Evolutionary conservation across 257 asterid species (phyloP).

Genomic region (Plectranthus barbatus): DNA sequence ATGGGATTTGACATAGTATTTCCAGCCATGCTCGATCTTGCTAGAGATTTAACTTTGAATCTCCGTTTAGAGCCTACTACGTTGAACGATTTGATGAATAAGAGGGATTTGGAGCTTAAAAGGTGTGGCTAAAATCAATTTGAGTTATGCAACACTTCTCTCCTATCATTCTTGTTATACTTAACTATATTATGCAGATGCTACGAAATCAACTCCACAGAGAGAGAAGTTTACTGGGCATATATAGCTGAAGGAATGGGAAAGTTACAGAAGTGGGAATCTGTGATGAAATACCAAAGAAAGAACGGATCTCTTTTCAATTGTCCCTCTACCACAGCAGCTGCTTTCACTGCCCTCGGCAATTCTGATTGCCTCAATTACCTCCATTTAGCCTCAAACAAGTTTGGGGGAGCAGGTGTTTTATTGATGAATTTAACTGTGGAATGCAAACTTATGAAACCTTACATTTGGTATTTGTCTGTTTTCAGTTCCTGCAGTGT

Average conservation of each 20-base stretch:
- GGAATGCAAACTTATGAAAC: not conserved
- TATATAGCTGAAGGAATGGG: conserved; percentile 70
- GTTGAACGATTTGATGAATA: conserved; percentile 29
- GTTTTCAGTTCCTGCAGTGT: conserved; percentile 61
- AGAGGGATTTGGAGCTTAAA: conserved; percentile 58
- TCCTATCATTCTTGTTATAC: no score
- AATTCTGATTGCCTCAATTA: conserved; percentile 52
- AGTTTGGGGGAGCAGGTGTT: conserved; percentile 62
- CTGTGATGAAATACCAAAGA: conserved; percentile 54
- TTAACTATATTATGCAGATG: conserved; percentile 20
- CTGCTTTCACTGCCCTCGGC: conserved; percentile 43
- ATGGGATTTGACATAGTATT: conserved; percentile 70
- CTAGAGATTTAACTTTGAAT: conserved; percentile 41
- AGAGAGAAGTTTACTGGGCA: conserved; percentile 48
- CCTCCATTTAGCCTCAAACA: conserved; percentile 38
- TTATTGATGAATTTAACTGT: no score
- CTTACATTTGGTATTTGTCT: conserved; percentile 2
- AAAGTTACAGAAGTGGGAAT: conserved; percentile 46
- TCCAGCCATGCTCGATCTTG: conserved; percentile 74
- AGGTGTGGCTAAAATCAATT: conserved; percentile 29
- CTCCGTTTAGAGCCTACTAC: conserved; percentile 39
- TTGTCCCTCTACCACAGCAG: conserved; percentile 81
- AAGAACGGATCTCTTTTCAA: conserved; percentile 80
- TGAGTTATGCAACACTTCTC: no score
- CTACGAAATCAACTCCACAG: conserved; percentile 26